These are phyloP conservation scores for Phytomonas francai DNA, from an alignment of 208 protist genomes.

Conservation along the genomic window DNA sequence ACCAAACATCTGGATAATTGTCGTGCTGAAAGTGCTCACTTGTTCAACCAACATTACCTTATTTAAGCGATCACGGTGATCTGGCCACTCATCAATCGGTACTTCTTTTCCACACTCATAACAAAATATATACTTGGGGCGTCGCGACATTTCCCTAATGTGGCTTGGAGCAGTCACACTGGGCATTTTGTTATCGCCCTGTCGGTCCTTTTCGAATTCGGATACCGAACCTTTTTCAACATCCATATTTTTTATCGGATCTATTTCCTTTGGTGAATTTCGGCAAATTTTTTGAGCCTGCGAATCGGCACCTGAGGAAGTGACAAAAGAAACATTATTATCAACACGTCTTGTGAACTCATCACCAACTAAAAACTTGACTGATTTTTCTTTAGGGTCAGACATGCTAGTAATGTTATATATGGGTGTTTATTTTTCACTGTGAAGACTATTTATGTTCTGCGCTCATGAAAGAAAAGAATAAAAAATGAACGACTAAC, in stretches of 20 bases:
- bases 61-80: slow-evolving; percentile 63
- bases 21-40: slow-evolving; percentile 41
- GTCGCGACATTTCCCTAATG: slow-evolving; percentile 7
- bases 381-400: slow-evolving; percentile 14
- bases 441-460: not conserved
- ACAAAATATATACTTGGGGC: slow-evolving; percentile 40
- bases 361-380: slow-evolving; percentile 11
- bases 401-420: slow-evolving; percentile 7
- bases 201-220: not conserved
- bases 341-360: not conserved
- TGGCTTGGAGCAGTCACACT: not conserved
- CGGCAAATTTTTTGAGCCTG: not conserved
- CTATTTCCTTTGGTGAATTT: not conserved
- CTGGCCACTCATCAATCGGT: slow-evolving; percentile 60
- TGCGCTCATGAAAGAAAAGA: not conserved
- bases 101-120: slow-evolving; percentile 51
- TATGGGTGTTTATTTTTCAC: slow-evolving; percentile 1
- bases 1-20: slow-evolving; percentile 51
- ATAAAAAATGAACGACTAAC: not conserved
- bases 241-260: not conserved
- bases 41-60: slow-evolving; percentile 45
- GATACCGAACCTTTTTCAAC: not conserved
- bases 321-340: not conserved
- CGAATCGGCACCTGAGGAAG: not conserved
- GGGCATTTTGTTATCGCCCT: not conserved